These are phyloP conservation scores for Hamamelis virginiana DNA, from an alignment of 164 flowering plant species.

Conservation along the genomic window DNA sequence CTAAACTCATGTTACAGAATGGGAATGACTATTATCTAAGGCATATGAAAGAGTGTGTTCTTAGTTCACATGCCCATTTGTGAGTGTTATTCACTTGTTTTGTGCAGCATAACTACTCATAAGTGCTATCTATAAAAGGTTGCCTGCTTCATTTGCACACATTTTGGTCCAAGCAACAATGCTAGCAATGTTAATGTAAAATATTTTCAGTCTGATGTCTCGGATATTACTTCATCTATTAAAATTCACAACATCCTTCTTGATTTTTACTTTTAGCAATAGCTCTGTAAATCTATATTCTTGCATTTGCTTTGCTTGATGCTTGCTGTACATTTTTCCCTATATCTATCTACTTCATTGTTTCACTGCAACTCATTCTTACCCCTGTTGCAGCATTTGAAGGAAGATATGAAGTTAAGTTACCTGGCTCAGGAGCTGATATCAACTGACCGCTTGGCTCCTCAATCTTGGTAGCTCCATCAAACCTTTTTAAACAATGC, in stretches of 20 bases:
- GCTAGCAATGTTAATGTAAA: too few relatives aligned
- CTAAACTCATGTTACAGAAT: too few relatives aligned
- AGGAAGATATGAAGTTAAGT: conserved; percentile 97
- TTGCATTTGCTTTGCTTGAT: conserved; percentile 9
- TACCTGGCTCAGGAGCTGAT: conserved; percentile 92
- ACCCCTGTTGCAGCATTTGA: conserved; percentile 68
- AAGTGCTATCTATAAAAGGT: too few relatives aligned
- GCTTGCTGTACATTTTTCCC: neutral
- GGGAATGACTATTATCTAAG: too few relatives aligned
- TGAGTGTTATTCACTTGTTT: too few relatives aligned
- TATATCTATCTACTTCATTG: neutral
- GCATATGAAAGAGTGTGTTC: too few relatives aligned
- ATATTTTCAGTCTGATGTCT: neutral
- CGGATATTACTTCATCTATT: neutral
- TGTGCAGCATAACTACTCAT: too few relatives aligned
- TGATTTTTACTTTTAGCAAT: neutral
- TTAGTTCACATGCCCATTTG: too few relatives aligned
- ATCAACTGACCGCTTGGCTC: conserved; percentile 90
- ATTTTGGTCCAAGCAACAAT: too few relatives aligned
- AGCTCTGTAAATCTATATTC: neutral
- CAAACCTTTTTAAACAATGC: neutral
- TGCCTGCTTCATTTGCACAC: too few relatives aligned
- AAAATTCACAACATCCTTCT: neutral
- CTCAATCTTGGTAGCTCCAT: conserved; percentile 86
- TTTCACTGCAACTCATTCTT: conserved; percentile 11